Evolutionary conservation across 805 yeast species (phyloP), one percentile per base, ranked within the genome.

Genomic region (Pichia paraexigua): DNA sequence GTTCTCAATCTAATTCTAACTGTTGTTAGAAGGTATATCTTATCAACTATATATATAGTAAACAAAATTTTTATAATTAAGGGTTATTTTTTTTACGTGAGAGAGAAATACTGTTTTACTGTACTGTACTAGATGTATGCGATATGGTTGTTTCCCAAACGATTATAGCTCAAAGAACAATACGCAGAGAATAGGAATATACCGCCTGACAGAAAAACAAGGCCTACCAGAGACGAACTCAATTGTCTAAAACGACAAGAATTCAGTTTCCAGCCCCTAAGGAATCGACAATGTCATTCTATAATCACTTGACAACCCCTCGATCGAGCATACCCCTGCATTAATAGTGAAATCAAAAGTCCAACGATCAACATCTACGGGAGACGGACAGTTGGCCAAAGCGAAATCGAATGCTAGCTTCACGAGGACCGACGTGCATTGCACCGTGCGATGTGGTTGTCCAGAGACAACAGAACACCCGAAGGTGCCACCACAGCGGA

Each of bases 101-200:
- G 13, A 32, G 37, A 32, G 3, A 6, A 28, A 9, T 28, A 28
- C 12, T 32, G n/a, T 4, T 7, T 32, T 2, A 32, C 8, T 15
- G 6, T 32, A 32, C 37, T 5, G n/a, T 35, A 17, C 9, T 17
- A 66, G 62, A 83, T 92, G 97, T 92, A 69, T 75, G 95, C 97
- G 83, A 89, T 95, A 92, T 91, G 98, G 98, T 91, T 91, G 69
- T 87, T 87, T 90, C 98, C 92, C 97, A 87, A 88, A 82, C 94
- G 96, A 85, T 83, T 81, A 92, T 77, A 82, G 95, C 82, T 94
- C 75, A 79, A 55, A 61, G 58, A 63, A 86, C 82, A 85, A 87
- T 86, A 77, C 96, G 95, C 85, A 91, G 92, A 82, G 97, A 89
- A 78, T 86, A 92, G 98, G 98, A 92, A 92, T 92, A 92, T 92